These are phyloP conservation scores for Nephelium lappaceum DNA, from an alignment of 345 rosid species.

Conservation along the genomic window DNA sequence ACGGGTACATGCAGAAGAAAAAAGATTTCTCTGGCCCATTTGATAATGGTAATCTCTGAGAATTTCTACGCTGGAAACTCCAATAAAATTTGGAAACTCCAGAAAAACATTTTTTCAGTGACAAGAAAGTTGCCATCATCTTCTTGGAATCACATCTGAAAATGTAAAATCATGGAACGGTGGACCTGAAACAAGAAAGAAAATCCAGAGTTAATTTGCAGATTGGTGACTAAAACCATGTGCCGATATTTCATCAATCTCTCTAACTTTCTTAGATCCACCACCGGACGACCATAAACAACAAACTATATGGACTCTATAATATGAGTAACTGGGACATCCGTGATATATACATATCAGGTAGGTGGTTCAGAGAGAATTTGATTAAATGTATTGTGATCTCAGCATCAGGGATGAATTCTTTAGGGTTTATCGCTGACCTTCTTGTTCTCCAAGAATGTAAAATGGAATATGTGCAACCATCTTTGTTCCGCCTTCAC, in stretches of 20 bases:
- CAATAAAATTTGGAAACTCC: conserved; percentile 3
- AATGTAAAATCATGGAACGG: conserved; percentile 89
- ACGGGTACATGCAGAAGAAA: background rate
- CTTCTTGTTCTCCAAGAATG: conserved; percentile 81
- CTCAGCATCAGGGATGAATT: background rate
- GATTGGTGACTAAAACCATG: background rate
- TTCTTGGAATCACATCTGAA: conserved; percentile 59
- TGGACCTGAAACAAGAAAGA: conserved; percentile 59
- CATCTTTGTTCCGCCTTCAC: conserved; percentile 68
- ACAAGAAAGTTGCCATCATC: conserved; percentile 23
- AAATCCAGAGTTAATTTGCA: background rate
- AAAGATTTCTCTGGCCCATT: background rate
- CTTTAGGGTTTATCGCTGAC: conserved; percentile 34
- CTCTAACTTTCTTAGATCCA: background rate
- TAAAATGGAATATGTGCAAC: conserved; percentile 79
- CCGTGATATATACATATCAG: background rate
- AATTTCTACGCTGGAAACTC: background rate
- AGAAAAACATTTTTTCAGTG: background rate
- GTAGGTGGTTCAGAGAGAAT: background rate
- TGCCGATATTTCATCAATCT: background rate
- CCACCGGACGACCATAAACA: background rate
- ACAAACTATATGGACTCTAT: background rate
- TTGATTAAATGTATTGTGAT: background rate
- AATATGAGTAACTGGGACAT: background rate
- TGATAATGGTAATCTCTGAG: background rate